Conservation (phyloP, 169 alveolate genomes). For the Besnoitia besnoiti region DNA sequence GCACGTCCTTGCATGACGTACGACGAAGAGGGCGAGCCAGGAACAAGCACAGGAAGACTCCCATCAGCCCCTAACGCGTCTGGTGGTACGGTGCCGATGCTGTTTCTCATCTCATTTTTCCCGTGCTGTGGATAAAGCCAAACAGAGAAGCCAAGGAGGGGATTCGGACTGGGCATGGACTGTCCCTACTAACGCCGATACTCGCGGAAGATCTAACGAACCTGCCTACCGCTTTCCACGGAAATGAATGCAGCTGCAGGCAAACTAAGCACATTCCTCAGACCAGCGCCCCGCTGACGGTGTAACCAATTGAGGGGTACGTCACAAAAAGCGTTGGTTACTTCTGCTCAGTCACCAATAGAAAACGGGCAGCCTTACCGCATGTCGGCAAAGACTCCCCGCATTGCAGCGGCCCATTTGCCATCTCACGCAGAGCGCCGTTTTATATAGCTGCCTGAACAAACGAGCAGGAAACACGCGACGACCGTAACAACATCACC, state of each 20-base stretch:
- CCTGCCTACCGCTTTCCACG: too few species aligned
- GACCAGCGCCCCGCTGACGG: too few species aligned
- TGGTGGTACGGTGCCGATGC: neutral
- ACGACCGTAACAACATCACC: neutral
- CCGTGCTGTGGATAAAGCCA: neutral
- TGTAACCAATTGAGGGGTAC: too few species aligned
- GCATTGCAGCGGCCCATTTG: conserved; percentile 67
- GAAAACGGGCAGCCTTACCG: conserved; percentile 51
- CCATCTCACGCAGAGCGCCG: conserved; percentile 67
- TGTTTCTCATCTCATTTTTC: neutral
- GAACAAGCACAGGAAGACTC: neutral
- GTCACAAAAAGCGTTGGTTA: too few species aligned
- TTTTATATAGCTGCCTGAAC: conserved; percentile 65
- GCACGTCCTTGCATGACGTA: too few species aligned
- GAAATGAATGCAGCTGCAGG: too few species aligned
- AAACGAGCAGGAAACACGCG: neutral
- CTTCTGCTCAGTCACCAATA: too few species aligned
- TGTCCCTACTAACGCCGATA: too few species aligned
- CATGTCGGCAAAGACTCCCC: conserved; percentile 65
- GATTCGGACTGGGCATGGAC: too few species aligned
- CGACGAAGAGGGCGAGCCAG: neutral
- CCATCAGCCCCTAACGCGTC: neutral
- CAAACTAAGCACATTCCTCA: too few species aligned
- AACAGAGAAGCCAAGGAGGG: neutral
- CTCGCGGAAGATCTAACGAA: too few species aligned